A percentile compares a stretch with the other conserved stretches of the same genome.
Evolutionary conservation across 768 basidiomycete genomes (phyloP).

Genomic region (Omphalotus guepiniiformis): DNA sequence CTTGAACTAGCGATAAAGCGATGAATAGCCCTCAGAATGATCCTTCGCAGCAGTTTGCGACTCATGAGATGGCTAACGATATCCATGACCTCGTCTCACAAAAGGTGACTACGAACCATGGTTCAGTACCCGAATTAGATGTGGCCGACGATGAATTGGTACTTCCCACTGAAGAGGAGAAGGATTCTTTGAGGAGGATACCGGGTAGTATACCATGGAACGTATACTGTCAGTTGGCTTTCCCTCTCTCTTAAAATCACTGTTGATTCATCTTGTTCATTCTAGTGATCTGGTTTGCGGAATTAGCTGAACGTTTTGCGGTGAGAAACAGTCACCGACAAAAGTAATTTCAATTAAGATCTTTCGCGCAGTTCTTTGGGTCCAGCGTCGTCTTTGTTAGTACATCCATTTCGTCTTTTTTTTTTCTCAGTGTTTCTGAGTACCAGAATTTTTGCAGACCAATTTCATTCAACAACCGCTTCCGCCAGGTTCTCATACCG

Average conservation of each 20-base stretch:
- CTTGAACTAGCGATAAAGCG: too few relatives aligned
- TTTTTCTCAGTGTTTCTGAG: neutral
- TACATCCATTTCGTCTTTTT: neutral
- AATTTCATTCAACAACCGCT: slow-evolving; percentile 76
- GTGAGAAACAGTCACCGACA: slow-evolving; percentile 20
- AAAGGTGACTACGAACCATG: too few relatives aligned
- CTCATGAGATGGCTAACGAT: too few relatives aligned
- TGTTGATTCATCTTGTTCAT: too few relatives aligned
- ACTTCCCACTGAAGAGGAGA: slow-evolving; percentile 35
- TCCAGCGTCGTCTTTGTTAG: neutral
- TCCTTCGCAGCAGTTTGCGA: too few relatives aligned
- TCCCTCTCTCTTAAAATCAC: slow-evolving; percentile 15
- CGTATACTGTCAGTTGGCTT: slow-evolving; percentile 20
- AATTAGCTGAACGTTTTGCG: slow-evolving; percentile 51
- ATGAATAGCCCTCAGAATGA: too few relatives aligned
- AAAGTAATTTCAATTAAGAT: neutral
- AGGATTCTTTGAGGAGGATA: slow-evolving; percentile 36
- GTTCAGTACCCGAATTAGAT: too few relatives aligned
- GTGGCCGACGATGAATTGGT: too few relatives aligned
- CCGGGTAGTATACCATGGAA: slow-evolving; percentile 36
- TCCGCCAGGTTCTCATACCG: slow-evolving; percentile 60
- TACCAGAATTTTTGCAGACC: slow-evolving; percentile 32
- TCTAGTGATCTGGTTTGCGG: slow-evolving; percentile 30
- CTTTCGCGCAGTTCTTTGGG: neutral
- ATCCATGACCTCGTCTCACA: too few relatives aligned